These are phyloP conservation scores for Neoconidiobolus thromboides DNA, from an alignment of 371 early-diverging fungal species.

Conservation along the genomic window DNA sequence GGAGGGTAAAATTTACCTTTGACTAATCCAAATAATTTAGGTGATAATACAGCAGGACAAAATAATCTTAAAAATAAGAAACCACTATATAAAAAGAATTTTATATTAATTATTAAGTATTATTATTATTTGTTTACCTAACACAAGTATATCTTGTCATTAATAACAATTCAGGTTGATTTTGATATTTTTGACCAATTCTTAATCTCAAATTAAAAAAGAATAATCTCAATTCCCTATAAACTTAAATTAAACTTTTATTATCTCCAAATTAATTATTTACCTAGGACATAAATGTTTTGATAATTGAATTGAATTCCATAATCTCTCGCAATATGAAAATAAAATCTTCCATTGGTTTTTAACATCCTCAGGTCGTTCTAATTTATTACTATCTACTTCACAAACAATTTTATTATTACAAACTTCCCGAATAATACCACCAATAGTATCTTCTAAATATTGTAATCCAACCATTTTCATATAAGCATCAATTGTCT, in stretches of 20 bases:
- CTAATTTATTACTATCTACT: slow-evolving; percentile 12
- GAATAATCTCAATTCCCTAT: slow-evolving; percentile 19
- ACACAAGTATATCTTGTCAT: slow-evolving; percentile 1
- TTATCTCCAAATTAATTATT: no score
- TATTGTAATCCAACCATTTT: slow-evolving; percentile 50
- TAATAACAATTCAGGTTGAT: not conserved
- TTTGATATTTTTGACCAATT: slow-evolving; percentile 14
- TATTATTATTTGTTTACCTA: no score
- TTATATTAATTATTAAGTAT: no score
- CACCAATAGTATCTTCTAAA: slow-evolving; percentile 44
- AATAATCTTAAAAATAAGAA: slow-evolving; percentile 67
- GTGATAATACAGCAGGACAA: slow-evolving; percentile 68
- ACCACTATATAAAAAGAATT: slow-evolving; percentile 20
- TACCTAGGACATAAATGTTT: slow-evolving; percentile 15
- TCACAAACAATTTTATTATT: slow-evolving; percentile 33
- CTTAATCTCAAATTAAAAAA: slow-evolving; percentile 28
- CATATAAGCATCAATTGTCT: slow-evolving; percentile 64
- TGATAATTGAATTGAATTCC: slow-evolving; percentile 21
- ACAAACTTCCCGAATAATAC: slow-evolving; percentile 33
- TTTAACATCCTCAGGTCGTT: slow-evolving; percentile 13
- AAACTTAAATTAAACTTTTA: no score
- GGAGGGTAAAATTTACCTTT: slow-evolving; percentile 13
- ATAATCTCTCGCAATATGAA: slow-evolving; percentile 18
- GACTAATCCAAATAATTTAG: slow-evolving; percentile 57
- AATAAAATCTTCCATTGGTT: slow-evolving; percentile 23